These are phyloP conservation scores for Coniochaeta hoffmannii DNA, from an alignment of 2,329 filamentous ascomycete genomes.

Conservation along the genomic window DNA sequence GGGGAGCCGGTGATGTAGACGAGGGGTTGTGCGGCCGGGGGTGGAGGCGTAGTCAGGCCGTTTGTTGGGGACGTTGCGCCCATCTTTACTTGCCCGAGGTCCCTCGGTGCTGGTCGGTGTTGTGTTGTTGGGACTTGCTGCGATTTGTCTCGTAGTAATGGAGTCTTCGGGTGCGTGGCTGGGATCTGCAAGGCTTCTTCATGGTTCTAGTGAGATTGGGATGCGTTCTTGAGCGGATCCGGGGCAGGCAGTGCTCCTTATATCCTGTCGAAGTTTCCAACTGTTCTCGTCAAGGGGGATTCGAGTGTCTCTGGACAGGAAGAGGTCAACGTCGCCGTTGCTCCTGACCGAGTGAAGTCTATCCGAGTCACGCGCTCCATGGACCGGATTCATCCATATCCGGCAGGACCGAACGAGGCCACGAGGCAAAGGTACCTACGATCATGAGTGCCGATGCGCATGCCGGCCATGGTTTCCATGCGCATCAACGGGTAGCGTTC, in stretches of 20 bases:
- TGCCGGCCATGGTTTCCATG: not conserved
- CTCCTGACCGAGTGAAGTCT: not conserved
- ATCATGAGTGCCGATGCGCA: not conserved
- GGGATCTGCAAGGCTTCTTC: not conserved
- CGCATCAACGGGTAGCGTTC: not conserved
- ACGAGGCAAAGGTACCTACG: not conserved
- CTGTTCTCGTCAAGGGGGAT: not conserved
- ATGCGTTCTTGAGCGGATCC: not conserved
- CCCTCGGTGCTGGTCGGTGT: not conserved
- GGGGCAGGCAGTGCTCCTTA: not conserved
- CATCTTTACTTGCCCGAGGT: not conserved
- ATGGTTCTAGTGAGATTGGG: not conserved
- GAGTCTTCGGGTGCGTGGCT: not conserved
- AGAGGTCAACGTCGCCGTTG: not conserved
- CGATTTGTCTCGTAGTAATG: not conserved
- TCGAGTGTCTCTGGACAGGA: not conserved
- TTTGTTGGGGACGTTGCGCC: not conserved
- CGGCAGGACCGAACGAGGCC: not conserved
- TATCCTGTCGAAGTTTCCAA: not conserved
- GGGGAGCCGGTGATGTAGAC: slow-evolving; percentile 27
- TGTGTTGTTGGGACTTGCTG: no score
- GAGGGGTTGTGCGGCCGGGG: slow-evolving; percentile 13
- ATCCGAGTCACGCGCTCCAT: not conserved
- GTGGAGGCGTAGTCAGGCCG: slow-evolving; percentile 10
- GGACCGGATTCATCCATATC: not conserved